Conservation (phyloP, 352 stramenopile genomes). For the Phytophthora cactorum region DNA sequence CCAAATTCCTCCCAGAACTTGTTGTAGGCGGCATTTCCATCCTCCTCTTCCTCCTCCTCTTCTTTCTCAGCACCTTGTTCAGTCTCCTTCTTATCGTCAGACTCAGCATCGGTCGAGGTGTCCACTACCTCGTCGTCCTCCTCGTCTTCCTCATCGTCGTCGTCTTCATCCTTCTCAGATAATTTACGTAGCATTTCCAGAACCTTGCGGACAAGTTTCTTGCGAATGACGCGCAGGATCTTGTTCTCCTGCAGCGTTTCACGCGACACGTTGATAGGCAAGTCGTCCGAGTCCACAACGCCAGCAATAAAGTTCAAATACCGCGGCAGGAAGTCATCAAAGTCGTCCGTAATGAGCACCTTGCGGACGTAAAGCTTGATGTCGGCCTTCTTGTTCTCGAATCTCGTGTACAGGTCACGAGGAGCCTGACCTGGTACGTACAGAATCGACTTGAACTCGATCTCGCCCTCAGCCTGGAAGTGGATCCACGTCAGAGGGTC, state of each 20-base stretch:
- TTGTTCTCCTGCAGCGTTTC: slow-evolving; percentile 99
- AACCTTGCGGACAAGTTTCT: slow-evolving; percentile 99
- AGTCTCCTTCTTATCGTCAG: slow-evolving; percentile 84
- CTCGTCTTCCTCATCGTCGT: slow-evolving; percentile 58
- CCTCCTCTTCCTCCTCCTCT: slow-evolving; percentile 60
- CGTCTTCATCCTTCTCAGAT: slow-evolving; percentile 89
- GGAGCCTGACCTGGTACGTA: slow-evolving; percentile 95
- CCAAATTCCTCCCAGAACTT: slow-evolving; percentile 99
- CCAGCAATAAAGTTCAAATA: slow-evolving; percentile 99
- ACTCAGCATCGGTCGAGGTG: slow-evolving; percentile 59
- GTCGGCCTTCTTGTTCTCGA: slow-evolving; percentile 92
- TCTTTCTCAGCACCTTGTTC: slow-evolving; percentile 46
- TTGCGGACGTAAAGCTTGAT: slow-evolving; percentile 99
- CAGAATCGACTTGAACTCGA: slow-evolving; percentile 99
- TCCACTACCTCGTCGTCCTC: slow-evolving; percentile 60
- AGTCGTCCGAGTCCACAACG: slow-evolving; percentile 99
- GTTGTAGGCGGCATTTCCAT: slow-evolving; percentile 94
- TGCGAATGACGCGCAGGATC: slow-evolving; percentile 99
- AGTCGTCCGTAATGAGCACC: slow-evolving; percentile 99
- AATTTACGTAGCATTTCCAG: slow-evolving; percentile 99
- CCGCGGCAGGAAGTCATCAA: slow-evolving; percentile 97
- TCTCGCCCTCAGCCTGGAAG: slow-evolving; percentile 99
- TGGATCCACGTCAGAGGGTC: slow-evolving; percentile 98
- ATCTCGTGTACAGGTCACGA: slow-evolving; percentile 89
- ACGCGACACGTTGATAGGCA: slow-evolving; percentile 99